phyloP scores from a whole-genome alignment of 164 flowering plant species.

The Buxus sempervirens region DNA sequence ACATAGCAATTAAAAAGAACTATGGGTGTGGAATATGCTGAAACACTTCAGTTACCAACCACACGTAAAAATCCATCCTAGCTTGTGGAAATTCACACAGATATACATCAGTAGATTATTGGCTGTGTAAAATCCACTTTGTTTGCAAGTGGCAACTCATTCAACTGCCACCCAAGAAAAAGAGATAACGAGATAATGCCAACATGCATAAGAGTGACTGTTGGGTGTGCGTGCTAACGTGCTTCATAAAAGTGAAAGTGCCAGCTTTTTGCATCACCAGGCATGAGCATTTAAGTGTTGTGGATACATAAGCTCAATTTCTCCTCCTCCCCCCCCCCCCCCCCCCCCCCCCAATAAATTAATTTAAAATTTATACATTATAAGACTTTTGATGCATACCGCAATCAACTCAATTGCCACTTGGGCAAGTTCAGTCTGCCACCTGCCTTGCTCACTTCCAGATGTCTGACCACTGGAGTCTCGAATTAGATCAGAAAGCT shows the following conservation, averaged over 20 bases:
- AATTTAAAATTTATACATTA: not conserved
- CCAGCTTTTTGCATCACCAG: no score
- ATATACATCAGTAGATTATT: no score
- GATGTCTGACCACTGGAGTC: slow-evolving; percentile 80
- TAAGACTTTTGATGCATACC: slow-evolving; percentile 40
- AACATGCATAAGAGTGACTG: no score
- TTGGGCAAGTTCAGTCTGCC: slow-evolving; percentile 94
- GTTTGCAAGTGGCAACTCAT: no score
- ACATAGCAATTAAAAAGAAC: not conserved
- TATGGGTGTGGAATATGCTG: not conserved
- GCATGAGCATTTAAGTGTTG: no score
- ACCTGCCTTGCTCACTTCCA: slow-evolving; percentile 81
- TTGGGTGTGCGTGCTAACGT: no score
- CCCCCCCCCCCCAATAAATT: not conserved
- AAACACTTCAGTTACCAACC: not conserved
- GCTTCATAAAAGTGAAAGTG: no score
- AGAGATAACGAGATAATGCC: no score
- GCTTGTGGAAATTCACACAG: not conserved
- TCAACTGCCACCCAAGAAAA: no score
- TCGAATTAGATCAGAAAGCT: slow-evolving; percentile 87
- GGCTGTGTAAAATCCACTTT: no score
- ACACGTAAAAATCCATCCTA: not conserved
- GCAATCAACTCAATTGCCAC: slow-evolving; percentile 93
- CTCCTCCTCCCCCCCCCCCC: no score
- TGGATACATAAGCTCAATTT: no score